A percentile compares a stretch with the other conserved stretches of the same genome.
phyloP scores from a whole-genome alignment of 2,329 filamentous ascomycete genomes.

The Pseudogymnoascus sp. region DNA sequence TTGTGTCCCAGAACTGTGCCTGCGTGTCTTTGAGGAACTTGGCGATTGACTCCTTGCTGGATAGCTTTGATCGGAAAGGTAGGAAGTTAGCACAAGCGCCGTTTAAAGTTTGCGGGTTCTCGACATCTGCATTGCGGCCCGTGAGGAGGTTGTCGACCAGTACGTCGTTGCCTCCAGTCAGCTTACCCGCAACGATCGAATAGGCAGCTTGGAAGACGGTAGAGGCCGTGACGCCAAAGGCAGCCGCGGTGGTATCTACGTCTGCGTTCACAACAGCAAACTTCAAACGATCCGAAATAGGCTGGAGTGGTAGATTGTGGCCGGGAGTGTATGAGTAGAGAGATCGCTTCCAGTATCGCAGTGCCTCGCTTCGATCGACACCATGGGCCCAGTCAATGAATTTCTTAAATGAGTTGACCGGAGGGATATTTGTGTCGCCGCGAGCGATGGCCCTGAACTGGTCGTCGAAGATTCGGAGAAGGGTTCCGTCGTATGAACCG shows the following conservation, averaged over 20 bases:
- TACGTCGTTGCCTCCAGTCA: slow-evolving; percentile 19
- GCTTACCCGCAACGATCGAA: slow-evolving; percentile 23
- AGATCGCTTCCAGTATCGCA: slow-evolving; percentile 19
- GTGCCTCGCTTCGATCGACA: slow-evolving; percentile 15
- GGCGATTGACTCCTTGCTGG: slow-evolving; percentile 8
- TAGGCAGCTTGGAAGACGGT: slow-evolving; percentile 32
- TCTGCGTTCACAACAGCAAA: slow-evolving; percentile 13
- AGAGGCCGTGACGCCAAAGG: slow-evolving; percentile 25
- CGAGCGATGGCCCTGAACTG: slow-evolving; percentile 25
- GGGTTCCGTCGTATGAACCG: slow-evolving; percentile 30
- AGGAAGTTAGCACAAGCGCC: slow-evolving; percentile 32
- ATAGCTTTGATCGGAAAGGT: slow-evolving; percentile 23
- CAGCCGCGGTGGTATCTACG: slow-evolving; percentile 19
- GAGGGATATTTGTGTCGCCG: slow-evolving; percentile 12
- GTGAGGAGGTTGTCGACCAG: slow-evolving; percentile 31
- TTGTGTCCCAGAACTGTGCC: slow-evolving; percentile 24
- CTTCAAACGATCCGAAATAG: neutral
- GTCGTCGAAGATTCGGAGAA: slow-evolving; percentile 31
- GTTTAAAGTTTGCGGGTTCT: slow-evolving; percentile 30
- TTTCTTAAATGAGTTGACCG: slow-evolving; percentile 20
- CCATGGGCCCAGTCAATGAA: slow-evolving; percentile 21
- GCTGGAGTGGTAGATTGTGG: neutral
- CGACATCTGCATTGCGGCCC: slow-evolving; percentile 31
- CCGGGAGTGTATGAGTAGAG: slow-evolving; percentile 9
- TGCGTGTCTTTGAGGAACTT: slow-evolving; percentile 21